Percentiles rank a stretch among this genome's conserved stretches.
These are phyloP conservation scores for Arabis hirsuta DNA, from an alignment of 345 rosid genomes.

Conservation along the genomic window DNA sequence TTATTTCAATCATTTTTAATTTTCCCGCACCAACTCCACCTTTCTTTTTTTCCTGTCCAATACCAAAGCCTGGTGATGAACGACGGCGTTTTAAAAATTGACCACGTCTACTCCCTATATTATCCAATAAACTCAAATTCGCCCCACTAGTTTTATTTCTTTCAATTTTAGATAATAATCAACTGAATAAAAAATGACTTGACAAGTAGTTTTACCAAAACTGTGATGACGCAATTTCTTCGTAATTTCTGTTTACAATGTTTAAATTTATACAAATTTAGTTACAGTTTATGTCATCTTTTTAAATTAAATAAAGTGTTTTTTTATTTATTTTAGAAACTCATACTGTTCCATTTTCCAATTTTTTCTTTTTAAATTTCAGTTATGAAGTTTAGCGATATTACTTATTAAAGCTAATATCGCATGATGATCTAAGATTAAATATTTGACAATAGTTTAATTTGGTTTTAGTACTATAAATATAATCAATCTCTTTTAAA, in stretches of 20 bases:
- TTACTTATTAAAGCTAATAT: not conserved
- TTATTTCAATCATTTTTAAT: slow-evolving; percentile 40
- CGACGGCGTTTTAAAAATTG: slow-evolving; percentile 39
- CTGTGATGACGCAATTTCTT: not conserved
- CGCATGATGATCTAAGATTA: not conserved
- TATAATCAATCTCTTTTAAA: no score
- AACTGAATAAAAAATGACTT: not conserved
- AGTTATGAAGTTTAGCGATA: no score
- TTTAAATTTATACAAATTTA: not conserved
- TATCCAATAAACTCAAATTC: not conserved
- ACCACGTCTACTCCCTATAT: slow-evolving; percentile 15
- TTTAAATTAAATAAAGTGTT: no score
- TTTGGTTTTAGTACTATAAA: no score
- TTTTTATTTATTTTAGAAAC: no score
- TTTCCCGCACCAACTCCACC: slow-evolving; percentile 37
- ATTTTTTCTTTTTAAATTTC: no score
- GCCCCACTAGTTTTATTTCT: slow-evolving; percentile 17
- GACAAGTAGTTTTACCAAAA: not conserved
- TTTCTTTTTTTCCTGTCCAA: slow-evolving; percentile 29
- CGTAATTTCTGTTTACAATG: not conserved
- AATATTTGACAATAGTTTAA: no score
- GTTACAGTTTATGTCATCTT: not conserved
- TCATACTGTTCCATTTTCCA: no score
- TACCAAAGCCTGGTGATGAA: slow-evolving; percentile 24
- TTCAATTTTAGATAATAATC: not conserved